These are phyloP conservation scores for Pleurotus tuoliensis DNA, from an alignment of 768 basidiomycete species.

Conservation along the genomic window DNA sequence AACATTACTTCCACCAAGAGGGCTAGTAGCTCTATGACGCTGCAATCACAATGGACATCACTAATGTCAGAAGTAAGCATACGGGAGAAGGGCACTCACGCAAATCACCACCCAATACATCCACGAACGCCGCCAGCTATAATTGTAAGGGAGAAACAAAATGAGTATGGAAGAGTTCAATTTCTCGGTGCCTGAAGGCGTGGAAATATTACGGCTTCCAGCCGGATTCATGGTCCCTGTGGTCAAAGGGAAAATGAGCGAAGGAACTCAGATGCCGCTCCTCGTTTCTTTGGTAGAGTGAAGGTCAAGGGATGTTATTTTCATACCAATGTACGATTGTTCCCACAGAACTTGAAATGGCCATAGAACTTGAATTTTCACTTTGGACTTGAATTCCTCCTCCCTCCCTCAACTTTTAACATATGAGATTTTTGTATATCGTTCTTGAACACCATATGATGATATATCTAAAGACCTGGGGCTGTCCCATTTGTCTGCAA, in stretches of 20 bases:
- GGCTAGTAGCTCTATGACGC: neutral
- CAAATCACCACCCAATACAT: slow-evolving; percentile 13
- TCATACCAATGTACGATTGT: too few relatives aligned
- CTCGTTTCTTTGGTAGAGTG: slow-evolving; percentile 16
- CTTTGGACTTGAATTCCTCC: too few relatives aligned
- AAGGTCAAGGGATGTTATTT: neutral
- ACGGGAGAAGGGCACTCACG: slow-evolving; percentile 5
- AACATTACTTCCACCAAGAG: neutral
- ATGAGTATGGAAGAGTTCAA: neutral
- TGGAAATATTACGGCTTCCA: neutral
- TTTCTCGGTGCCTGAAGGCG: neutral
- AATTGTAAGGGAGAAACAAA: too few relatives aligned
- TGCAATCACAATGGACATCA: too few relatives aligned
- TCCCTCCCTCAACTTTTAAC: too few relatives aligned
- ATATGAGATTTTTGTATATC: too few relatives aligned
- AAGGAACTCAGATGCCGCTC: slow-evolving; percentile 29
- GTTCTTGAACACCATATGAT: too few relatives aligned
- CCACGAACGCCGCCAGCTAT: slow-evolving; percentile 8
- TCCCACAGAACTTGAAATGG: too few relatives aligned
- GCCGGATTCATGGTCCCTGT: neutral
- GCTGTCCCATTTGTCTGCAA: too few relatives aligned
- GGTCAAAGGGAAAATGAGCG: slow-evolving; percentile 6
- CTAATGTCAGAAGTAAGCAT: neutral
- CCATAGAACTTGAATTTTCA: too few relatives aligned
- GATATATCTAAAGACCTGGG: too few relatives aligned